A percentile compares a stretch with the other conserved stretches of the same genome.
These are phyloP conservation scores for Phytophthora pini DNA, from an alignment of 352 stramenopile species.

Conservation along the genomic window DNA sequence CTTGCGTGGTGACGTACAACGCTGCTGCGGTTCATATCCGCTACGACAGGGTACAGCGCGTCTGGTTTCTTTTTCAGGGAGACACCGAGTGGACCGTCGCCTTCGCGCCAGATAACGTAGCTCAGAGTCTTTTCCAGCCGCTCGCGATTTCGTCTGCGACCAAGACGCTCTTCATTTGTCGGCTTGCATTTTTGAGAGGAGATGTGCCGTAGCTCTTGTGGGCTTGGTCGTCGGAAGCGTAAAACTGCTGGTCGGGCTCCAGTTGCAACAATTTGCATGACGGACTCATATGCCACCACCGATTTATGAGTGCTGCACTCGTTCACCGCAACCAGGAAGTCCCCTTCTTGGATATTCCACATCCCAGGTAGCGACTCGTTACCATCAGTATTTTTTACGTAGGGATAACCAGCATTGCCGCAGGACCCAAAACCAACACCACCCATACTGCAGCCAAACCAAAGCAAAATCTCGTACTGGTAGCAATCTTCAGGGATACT, in stretches of 20 bases:
- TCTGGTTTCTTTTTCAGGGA: slow-evolving; percentile 46
- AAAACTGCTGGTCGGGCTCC: slow-evolving; percentile 61
- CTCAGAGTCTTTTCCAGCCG: slow-evolving; percentile 56
- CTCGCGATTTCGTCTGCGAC: slow-evolving; percentile 42
- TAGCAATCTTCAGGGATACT: slow-evolving; percentile 8
- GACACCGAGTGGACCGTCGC: slow-evolving; percentile 56
- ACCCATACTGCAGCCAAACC: slow-evolving; percentile 54
- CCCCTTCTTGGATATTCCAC: slow-evolving; percentile 61
- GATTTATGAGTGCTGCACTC: slow-evolving; percentile 43
- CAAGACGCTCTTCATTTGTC: slow-evolving; percentile 18
- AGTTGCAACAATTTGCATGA: slow-evolving; percentile 51
- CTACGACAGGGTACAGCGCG: slow-evolving; percentile 54
- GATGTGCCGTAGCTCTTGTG: slow-evolving; percentile 42
- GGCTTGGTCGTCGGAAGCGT: slow-evolving; percentile 49
- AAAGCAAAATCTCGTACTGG: slow-evolving; percentile 61
- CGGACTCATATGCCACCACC: slow-evolving; percentile 43
- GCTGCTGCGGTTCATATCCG: slow-evolving; percentile 47
- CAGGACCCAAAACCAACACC: slow-evolving; percentile 45
- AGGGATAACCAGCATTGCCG: slow-evolving; percentile 44
- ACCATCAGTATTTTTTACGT: slow-evolving; percentile 45
- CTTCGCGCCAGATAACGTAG: slow-evolving; percentile 68
- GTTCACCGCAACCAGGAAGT: slow-evolving; percentile 63
- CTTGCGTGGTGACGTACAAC: slow-evolving; percentile 38
- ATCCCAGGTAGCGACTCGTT: slow-evolving; percentile 68
- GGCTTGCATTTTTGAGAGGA: slow-evolving; percentile 27